These are phyloP conservation scores for Dendrobium officinale DNA, from an alignment of 106 monocot genomes.

Conservation along the genomic window DNA sequence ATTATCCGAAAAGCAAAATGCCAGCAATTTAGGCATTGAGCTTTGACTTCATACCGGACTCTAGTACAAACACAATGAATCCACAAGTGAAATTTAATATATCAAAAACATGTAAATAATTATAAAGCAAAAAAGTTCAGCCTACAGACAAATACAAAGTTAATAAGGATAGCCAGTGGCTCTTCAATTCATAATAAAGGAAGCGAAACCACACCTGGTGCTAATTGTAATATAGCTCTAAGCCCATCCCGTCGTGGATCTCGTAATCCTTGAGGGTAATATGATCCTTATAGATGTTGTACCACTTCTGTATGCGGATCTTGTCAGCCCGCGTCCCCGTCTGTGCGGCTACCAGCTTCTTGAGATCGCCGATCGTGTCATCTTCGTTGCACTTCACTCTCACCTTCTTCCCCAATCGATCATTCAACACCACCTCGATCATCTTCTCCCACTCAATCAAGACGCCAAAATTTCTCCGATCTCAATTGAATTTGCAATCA, in stretches of 20 bases:
- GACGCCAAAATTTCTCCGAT: too few species aligned
- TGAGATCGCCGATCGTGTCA: conserved; percentile 64
- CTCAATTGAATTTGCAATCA: too few species aligned
- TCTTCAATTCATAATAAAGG: background rate
- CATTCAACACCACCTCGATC: conserved; percentile 81
- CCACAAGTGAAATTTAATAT: too few species aligned
- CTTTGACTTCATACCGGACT: too few species aligned
- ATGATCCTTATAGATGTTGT: conserved; percentile 63
- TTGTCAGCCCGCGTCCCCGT: conserved; percentile 55
- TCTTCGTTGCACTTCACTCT: conserved; percentile 79
- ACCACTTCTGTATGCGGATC: conserved; percentile 70
- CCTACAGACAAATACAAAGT: too few species aligned
- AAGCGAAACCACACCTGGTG: background rate
- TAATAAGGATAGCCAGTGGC: too few species aligned
- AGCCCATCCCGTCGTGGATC: conserved; percentile 74
- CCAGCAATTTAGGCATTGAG: too few species aligned
- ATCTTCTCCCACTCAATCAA: conserved; percentile 24
- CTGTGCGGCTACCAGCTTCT: conserved; percentile 73
- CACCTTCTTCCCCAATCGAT: conserved; percentile 70
- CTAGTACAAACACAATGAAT: too few species aligned
- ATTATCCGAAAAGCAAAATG: too few species aligned
- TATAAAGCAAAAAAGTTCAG: too few species aligned
- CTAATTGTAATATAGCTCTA: conserved; percentile 71
- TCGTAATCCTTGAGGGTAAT: conserved; percentile 78
- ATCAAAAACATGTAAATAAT: too few species aligned